Percentiles rank a stretch among this genome's conserved stretches.
Conservation (phyloP, 179 eudicot species). For the Silene coronaria region DNA sequence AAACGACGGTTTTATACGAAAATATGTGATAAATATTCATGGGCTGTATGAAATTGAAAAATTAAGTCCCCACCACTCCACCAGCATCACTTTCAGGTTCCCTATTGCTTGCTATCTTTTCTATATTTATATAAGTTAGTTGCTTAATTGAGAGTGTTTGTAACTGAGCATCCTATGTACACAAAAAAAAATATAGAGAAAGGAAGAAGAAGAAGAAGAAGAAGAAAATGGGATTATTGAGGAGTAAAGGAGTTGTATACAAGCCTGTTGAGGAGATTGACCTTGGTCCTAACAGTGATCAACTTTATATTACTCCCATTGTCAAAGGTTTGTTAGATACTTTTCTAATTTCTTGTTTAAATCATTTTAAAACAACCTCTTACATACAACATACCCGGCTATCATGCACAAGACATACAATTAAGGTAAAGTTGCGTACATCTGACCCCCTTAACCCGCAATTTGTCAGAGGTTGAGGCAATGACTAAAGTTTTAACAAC, state of each 20-base stretch:
- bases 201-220: background rate
- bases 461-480: background rate
- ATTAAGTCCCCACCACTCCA: background rate
- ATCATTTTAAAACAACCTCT: background rate
- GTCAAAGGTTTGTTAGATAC: slow-evolving; percentile 59
- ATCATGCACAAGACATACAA: too few relatives aligned
- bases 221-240: slow-evolving; percentile 48
- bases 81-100: background rate
- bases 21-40: too few relatives aligned
- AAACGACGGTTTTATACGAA: too few relatives aligned
- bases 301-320: slow-evolving; percentile 54
- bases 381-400: too few relatives aligned
- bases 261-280: slow-evolving; percentile 63
- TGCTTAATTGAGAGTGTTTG: background rate
- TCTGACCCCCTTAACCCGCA: too few relatives aligned
- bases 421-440: background rate
- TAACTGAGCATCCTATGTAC: slow-evolving; percentile 2
- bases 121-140: background rate
- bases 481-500: background rate
- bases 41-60: background rate
- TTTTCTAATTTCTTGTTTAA: background rate
- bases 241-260: slow-evolving; percentile 52
- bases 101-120: background rate
- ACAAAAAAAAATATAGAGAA: background rate
- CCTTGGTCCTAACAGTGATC: slow-evolving; percentile 55